These are phyloP conservation scores for Apiospora malaysiana DNA, from an alignment of 2,329 filamentous ascomycete species.

Conservation along the genomic window DNA sequence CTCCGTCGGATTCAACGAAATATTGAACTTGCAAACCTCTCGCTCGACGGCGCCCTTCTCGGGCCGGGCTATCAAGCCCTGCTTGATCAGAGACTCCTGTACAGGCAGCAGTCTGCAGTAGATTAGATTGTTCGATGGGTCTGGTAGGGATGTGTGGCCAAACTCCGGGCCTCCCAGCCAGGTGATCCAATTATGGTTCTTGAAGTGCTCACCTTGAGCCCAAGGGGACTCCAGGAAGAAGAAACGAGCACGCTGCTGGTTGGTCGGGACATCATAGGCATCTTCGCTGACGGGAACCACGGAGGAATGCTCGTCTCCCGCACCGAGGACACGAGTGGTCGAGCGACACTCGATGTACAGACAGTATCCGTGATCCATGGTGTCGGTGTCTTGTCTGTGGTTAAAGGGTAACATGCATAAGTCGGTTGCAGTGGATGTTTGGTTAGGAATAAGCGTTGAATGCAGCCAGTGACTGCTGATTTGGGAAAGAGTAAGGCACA, in stretches of 20 bases:
- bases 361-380: constrained; percentile 1
- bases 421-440: neutral
- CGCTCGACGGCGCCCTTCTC: constrained; percentile 21
- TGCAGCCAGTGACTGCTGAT: no score
- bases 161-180: neutral
- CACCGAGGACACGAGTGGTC: neutral
- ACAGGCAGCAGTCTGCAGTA: neutral
- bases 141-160: neutral
- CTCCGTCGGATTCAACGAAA: constrained; percentile 26
- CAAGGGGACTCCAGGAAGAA: constrained; percentile 2
- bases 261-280: neutral
- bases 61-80: neutral
- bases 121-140: neutral
- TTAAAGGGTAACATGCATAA: neutral
- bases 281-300: no score
- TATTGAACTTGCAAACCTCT: constrained; percentile 32
- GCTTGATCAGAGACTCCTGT: neutral
- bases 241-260: neutral
- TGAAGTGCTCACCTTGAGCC: neutral
- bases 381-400: neutral
- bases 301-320: neutral
- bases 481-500: neutral
- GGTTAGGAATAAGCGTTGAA: neutral
- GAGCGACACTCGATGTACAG: neutral
- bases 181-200: neutral